Conservation (phyloP, 805 yeast genomes). For the Millerago galiae region DNA sequence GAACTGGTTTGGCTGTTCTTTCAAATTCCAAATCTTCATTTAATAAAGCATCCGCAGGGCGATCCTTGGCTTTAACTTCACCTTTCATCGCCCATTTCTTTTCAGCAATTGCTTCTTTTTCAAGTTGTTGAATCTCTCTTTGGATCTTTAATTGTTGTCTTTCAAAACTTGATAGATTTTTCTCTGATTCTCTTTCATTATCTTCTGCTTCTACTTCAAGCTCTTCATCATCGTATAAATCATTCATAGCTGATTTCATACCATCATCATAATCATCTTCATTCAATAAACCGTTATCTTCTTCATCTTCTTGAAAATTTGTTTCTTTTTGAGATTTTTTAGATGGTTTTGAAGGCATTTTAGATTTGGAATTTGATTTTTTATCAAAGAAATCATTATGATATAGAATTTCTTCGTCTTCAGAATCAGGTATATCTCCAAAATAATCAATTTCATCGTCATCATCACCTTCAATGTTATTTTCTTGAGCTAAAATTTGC, state of each 20-base stretch:
- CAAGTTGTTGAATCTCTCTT: slow-evolving; percentile 71
- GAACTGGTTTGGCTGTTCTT: slow-evolving; percentile 91
- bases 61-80: slow-evolving; percentile 73
- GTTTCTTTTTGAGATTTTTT: slow-evolving; percentile 21
- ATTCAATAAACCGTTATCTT: slow-evolving; percentile 42
- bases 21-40: slow-evolving; percentile 85
- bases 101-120: slow-evolving; percentile 81
- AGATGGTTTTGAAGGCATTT: slow-evolving; percentile 1
- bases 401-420: slow-evolving; percentile 34
- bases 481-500: slow-evolving; percentile 62
- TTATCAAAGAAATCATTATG: slow-evolving; percentile 55
- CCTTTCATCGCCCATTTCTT: slow-evolving; percentile 95
- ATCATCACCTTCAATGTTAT: slow-evolving; percentile 30
- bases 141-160: slow-evolving; percentile 73
- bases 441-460: slow-evolving; percentile 47
- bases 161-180: slow-evolving; percentile 66
- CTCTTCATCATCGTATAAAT: slow-evolving; percentile 35
- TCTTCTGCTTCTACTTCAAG: slow-evolving; percentile 36
- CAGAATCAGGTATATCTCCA: slow-evolving; percentile 46
- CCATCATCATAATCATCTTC: slow-evolving; percentile 62
- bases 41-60: slow-evolving; percentile 80
- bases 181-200: slow-evolving; percentile 19
- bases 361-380: neutral
- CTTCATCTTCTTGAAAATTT: slow-evolving; percentile 35
- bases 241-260: slow-evolving; percentile 43